Conservation (phyloP, 139 green algal species). For the Picochlorum sp. region DNA sequence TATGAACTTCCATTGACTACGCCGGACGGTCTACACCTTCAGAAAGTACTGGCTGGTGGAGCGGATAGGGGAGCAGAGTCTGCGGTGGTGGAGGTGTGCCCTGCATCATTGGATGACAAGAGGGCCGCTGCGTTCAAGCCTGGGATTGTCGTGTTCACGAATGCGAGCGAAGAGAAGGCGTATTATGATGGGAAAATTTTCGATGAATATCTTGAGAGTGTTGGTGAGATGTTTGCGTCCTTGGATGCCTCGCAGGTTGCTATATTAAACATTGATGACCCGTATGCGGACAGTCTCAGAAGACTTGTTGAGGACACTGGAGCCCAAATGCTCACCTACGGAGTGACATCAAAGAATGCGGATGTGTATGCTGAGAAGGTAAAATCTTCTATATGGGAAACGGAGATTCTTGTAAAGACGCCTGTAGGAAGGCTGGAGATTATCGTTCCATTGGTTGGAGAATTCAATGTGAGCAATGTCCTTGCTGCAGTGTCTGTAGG, state of each 20-base stretch:
- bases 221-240: conserved; percentile 46
- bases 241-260: conserved; percentile 59
- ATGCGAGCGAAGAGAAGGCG: conserved; percentile 33
- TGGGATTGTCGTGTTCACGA: conserved; percentile 77
- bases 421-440: conserved; percentile 51
- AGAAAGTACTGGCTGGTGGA: conserved; percentile 77
- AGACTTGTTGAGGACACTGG: neutral
- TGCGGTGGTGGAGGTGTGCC: conserved; percentile 39
- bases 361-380: conserved; percentile 59
- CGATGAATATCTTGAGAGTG: conserved; percentile 21
- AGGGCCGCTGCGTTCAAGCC: conserved; percentile 13
- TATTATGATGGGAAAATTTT: conserved; percentile 9
- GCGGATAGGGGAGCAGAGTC: conserved; percentile 63
- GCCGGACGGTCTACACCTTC: conserved; percentile 50
- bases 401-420: conserved; percentile 47
- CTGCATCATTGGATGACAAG: conserved; percentile 16
- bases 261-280: conserved; percentile 81
- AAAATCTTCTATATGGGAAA: conserved; percentile 66
- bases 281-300: neutral
- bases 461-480: conserved; percentile 84
- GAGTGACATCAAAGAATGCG: conserved; percentile 5
- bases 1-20: conserved; percentile 47
- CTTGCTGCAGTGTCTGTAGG: conserved; percentile 81
- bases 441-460: conserved; percentile 69
- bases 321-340: conserved; percentile 66